phyloP scores from a whole-genome alignment of 306 rosid species.

The Styphnolobium japonicum region DNA sequence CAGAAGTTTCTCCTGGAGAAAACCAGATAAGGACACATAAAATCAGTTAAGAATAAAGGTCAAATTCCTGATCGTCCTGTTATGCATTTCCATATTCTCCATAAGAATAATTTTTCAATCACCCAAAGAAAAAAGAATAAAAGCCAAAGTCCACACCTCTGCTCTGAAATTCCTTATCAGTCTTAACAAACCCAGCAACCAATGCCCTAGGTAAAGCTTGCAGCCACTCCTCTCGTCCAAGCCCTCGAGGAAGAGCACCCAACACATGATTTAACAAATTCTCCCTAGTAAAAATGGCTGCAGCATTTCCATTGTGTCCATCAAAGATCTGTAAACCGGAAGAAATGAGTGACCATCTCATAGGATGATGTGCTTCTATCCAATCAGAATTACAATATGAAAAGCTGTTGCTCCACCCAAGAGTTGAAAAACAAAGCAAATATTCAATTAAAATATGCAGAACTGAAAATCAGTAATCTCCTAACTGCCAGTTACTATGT shows the following conservation, averaged over 20 bases:
- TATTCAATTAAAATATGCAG: neutral
- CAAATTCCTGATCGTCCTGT: constrained; percentile 34
- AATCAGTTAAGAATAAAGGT: constrained; percentile 10
- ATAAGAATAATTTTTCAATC: neutral
- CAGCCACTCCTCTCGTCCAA: constrained; percentile 94
- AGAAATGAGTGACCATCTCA: constrained; percentile 23
- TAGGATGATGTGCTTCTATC: constrained; percentile 5
- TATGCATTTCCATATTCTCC: constrained; percentile 37
- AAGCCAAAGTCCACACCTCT: constrained; percentile 52
- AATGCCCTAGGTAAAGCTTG: constrained; percentile 91
- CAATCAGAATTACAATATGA: constrained; percentile 4
- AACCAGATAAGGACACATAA: neutral
- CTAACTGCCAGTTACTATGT: neutral
- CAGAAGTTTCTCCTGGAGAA: constrained; percentile 89
- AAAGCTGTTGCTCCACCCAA: neutral
- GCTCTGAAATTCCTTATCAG: constrained; percentile 93
- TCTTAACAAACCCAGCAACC: constrained; percentile 97
- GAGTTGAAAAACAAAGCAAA: neutral
- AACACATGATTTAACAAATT: constrained; percentile 82
- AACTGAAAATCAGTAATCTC: constrained; percentile 7
- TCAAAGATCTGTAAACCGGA: constrained; percentile 74
- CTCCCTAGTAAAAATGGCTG: constrained; percentile 81
- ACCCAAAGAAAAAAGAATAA: neutral
- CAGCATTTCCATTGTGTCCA: constrained; percentile 98
- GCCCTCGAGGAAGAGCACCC: constrained; percentile 82